Evolutionary conservation across 495 filamentous ascomycete genomes (phyloP), one percentile per base, ranked within the genome.

Genomic region (Neurospora intermedia): DNA sequence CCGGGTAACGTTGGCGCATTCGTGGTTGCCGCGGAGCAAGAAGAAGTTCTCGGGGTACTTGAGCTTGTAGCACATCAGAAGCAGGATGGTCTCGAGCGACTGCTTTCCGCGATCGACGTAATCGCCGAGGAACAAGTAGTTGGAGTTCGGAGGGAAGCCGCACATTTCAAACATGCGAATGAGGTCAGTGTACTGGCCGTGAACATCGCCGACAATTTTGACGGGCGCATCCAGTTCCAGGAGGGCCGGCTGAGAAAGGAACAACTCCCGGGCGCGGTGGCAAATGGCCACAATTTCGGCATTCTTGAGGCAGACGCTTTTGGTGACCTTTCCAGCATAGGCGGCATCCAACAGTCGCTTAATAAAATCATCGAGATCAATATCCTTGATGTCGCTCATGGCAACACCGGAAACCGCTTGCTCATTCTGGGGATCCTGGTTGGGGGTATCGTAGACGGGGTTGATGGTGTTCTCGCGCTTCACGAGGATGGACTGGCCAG

Each of bases 21-120:
- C 96, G 78, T 99, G 96, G 78, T 99, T 99, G 45, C 96, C 96
- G 54, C 96, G 92, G 31, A 99, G 86, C 71, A 99, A 85, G 83
- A 99, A 99, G 83, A 99, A 99, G 82, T 99, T 99, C 82, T 98
- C 96, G 8, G 96, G 96, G 75, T 92, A 99, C 79, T 97, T 98
- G 77, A 98, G 89, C 83, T 99, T 99, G 86, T 98, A 99, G 85
- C 96, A 99, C 72, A 99, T 82, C 15, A 99, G 86, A 43, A 99
- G 88, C 8, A 99, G 87, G 74, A 99, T 99, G 0, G 96, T 99
- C 82, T 99, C 96, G 73, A 99, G 84, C 69, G 93, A 97, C 78
- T 98, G 95, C 84, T 99, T 99, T 74, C 96, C 96, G 70, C 96
- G 90, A 80, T 99, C 96, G 73, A 99, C 96, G 81, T 99, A 99